Evolutionary conservation across 495 filamentous ascomycete species (phyloP).

Genomic region (Rhizodiscina lignyota): DNA sequence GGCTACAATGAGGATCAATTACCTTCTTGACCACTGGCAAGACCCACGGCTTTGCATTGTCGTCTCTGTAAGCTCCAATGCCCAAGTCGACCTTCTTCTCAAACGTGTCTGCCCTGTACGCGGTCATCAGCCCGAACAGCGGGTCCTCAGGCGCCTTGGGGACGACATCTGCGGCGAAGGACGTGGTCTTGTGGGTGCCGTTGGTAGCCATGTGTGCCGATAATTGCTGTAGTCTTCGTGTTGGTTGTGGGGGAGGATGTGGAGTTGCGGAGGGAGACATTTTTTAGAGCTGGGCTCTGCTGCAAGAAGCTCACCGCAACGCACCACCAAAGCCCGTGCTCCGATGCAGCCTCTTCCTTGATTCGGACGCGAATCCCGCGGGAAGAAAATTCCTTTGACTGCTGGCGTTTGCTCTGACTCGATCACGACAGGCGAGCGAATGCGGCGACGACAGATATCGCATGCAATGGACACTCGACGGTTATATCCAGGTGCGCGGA

Average conservation of each 20-base stretch:
- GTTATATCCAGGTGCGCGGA: too few relatives aligned
- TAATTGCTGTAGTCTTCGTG: slow-evolving; percentile 30
- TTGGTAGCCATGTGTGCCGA: slow-evolving; percentile 31
- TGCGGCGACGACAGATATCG: too few relatives aligned
- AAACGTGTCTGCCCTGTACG: slow-evolving; percentile 68
- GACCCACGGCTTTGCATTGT: slow-evolving; percentile 97
- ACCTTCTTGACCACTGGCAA: slow-evolving; percentile 94
- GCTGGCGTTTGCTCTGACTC: too few relatives aligned
- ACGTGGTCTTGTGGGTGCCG: slow-evolving; percentile 30
- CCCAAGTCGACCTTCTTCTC: slow-evolving; percentile 89
- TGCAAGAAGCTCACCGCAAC: too few relatives aligned
- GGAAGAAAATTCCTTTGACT: too few relatives aligned
- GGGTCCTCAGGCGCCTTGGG: slow-evolving; percentile 89
- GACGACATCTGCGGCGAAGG: slow-evolving; percentile 63
- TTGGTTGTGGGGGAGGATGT: slow-evolving; percentile 3
- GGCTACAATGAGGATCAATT: slow-evolving; percentile 8
- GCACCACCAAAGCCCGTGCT: too few relatives aligned
- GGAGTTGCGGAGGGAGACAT: slow-evolving; percentile 2
- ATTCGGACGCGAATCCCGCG: too few relatives aligned
- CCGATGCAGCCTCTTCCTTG: too few relatives aligned
- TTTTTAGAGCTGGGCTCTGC: too few relatives aligned
- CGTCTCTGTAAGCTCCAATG: slow-evolving; percentile 89
- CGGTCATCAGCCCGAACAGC: slow-evolving; percentile 83
- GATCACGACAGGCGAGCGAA: too few relatives aligned
- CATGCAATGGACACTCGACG: too few relatives aligned